These are phyloP conservation scores for Kodamaea sp. DNA, from an alignment of 1,139 yeast species.

Conservation along the genomic window DNA sequence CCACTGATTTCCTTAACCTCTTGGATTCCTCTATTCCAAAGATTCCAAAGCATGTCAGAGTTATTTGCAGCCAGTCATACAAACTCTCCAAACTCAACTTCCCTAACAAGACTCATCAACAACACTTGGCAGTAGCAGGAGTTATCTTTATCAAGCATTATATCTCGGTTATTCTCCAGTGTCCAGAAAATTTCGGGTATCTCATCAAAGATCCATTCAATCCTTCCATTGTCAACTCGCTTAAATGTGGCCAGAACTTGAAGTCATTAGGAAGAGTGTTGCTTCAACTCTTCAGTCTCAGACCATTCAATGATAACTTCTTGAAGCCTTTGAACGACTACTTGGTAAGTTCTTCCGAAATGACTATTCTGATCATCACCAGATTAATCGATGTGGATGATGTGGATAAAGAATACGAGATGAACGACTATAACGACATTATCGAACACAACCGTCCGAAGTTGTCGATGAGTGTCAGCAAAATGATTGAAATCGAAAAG, in stretches of 20 bases:
- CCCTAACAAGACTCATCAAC: conserved; percentile 53
- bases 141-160: conserved; percentile 65
- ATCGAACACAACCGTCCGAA: conserved; percentile 67
- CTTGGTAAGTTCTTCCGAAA: conserved; percentile 51
- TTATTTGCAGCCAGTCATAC: conserved; percentile 39
- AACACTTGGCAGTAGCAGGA: conserved; percentile 68
- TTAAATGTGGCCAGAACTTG: conserved; percentile 49
- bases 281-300: conserved; percentile 66
- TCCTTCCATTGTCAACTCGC: conserved; percentile 27
- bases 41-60: conserved; percentile 64
- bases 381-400: conserved; percentile 56
- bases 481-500: conserved; percentile 63
- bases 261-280: conserved; percentile 59
- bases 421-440: conserved; percentile 71
- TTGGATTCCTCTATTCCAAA: conserved; percentile 37
- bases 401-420: conserved; percentile 60
- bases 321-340: conserved; percentile 81
- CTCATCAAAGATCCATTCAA: conserved; percentile 28
- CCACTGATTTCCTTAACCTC: conserved; percentile 57
- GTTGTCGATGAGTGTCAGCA: conserved; percentile 61
- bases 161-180: conserved; percentile 62
- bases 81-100: conserved; percentile 40
- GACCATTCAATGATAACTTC: conserved; percentile 70
- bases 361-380: conserved; percentile 45
- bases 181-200: conserved; percentile 67